These are phyloP conservation scores for Monosporascus cannonballus DNA, from an alignment of 2,329 filamentous ascomycete species.

Conservation along the genomic window DNA sequence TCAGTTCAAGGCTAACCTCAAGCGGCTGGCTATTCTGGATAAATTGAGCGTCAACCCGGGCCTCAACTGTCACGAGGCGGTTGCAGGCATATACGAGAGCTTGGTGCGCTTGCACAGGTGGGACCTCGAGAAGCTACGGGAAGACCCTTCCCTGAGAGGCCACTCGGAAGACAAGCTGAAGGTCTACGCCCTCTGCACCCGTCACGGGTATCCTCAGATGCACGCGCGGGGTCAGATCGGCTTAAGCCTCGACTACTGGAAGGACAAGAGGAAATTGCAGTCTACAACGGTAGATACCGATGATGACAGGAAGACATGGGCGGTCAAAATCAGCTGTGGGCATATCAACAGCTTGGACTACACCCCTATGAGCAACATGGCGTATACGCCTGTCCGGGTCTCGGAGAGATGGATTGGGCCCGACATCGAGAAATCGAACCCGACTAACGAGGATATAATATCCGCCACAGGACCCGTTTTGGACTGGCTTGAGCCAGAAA, in stretches of 20 bases:
- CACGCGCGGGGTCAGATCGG: conserved; percentile 63
- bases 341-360: conserved; percentile 30
- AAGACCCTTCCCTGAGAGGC: conserved; percentile 37
- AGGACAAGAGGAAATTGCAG: conserved; percentile 47
- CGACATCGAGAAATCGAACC: conserved; percentile 52
- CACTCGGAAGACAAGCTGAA: conserved; percentile 45
- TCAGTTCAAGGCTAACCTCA: conserved; percentile 65
- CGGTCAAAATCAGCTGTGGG: conserved; percentile 61
- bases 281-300: conserved; percentile 30
- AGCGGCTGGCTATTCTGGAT: conserved; percentile 63
- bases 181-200: conserved; percentile 59
- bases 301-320: conserved; percentile 49
- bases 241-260: conserved; percentile 73
- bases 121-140: conserved; percentile 55
- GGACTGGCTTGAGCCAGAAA: conserved; percentile 69
- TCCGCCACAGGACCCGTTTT: conserved; percentile 36
- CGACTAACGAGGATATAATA: conserved; percentile 36
- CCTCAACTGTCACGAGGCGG: conserved; percentile 71
- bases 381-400: conserved; percentile 58
- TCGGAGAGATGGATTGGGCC: conserved; percentile 70
- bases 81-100: conserved; percentile 67
- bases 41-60: conserved; percentile 62
- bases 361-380: conserved; percentile 14
- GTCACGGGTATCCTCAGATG: conserved; percentile 65
- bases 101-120: conserved; percentile 64